Percentiles rank a stretch among this genome's conserved stretches.
Evolutionary conservation across 306 rosid genomes (phyloP).

Genomic region (Carpinus viminea): DNA sequence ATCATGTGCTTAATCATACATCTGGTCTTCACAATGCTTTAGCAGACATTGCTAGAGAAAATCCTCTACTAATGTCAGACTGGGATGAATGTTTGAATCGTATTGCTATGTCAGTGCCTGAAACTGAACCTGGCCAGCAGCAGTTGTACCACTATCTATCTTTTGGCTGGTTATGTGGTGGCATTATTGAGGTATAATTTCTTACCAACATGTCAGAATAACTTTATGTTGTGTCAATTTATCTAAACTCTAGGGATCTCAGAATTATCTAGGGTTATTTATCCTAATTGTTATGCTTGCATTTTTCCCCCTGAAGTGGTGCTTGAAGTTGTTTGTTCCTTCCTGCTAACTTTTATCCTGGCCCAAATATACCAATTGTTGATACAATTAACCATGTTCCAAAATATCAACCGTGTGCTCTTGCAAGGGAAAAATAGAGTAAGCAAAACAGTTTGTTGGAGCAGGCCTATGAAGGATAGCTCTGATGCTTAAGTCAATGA

Average conservation of each 20-base stretch:
- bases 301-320: background rate
- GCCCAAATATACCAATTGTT: no score
- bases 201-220: conserved; percentile 17
- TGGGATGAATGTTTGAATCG: conserved; percentile 83
- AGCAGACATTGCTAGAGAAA: conserved; percentile 52
- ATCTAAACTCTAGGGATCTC: conserved; percentile 8
- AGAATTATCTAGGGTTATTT: conserved; percentile 6
- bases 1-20: conserved; percentile 96
- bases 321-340: background rate
- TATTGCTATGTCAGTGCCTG: conserved; percentile 64
- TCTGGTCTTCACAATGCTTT: conserved; percentile 94
- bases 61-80: conserved; percentile 69
- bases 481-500: no score
- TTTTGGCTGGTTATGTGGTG: conserved; percentile 95
- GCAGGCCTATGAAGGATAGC: no score
- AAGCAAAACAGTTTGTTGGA: no score
- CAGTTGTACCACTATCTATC: conserved; percentile 87
- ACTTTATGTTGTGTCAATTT: conserved; percentile 5
- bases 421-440: no score
- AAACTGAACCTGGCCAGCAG: conserved; percentile 88
- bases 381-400: no score
- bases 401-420: no score
- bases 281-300: background rate
- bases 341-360: background rate
- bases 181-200: conserved; percentile 82